Base-by-base conservation (phyloP, 1,284 basidiomycete species). In the Ceraceosorus guamensis region DNA sequence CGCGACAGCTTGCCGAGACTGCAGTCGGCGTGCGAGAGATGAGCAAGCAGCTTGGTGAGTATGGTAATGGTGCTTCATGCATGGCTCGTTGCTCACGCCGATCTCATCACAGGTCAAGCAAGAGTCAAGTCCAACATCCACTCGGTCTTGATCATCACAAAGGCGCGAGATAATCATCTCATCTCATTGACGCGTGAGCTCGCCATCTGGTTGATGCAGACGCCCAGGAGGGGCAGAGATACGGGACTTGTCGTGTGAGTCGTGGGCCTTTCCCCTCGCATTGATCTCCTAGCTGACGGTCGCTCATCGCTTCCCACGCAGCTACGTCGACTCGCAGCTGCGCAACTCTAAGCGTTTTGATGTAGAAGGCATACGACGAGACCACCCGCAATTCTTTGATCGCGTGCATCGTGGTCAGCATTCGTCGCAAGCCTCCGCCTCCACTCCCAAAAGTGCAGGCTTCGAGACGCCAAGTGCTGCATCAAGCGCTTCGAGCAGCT, bases 1-100 rank as follows among this genome's bases (percentile, higher is more conserved):
- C 95, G 3, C 86, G 84, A 69, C 90, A 92, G 73, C 82, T 99
- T 14, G 95, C 93, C 6, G 92, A 93, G 79, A 99, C 93, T 13
- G 95, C 93, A 13, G 89, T 93, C 30, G 88, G 91, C 45, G 93
- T 98, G 31, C 83, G 93, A 51, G 95, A 98, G 79, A 93, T 97
- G 89, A 93, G 90, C 84, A 95, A 95, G 78, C 90, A 96, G 78
- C 86, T 99, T 39, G 92, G 91, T 89, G 67, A 67, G 85, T 83
- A 46, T 41, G 65, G 11, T 18, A 8, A 11, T n/a, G 37, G 8
- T n/a, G 37, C 37, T 8, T 8, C 8, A n/a, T n/a, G 37, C 37
- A 8, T 8, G 37, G n/a, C 8, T 8, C 37, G 37, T n/a, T 41
- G 37, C 37, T n/a, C 37, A 41, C n/a, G 37, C 37, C 8, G 37